phyloP scores from a whole-genome alignment of 2,329 filamentous ascomycete species.

The Pseudocercospora cruenta region DNA sequence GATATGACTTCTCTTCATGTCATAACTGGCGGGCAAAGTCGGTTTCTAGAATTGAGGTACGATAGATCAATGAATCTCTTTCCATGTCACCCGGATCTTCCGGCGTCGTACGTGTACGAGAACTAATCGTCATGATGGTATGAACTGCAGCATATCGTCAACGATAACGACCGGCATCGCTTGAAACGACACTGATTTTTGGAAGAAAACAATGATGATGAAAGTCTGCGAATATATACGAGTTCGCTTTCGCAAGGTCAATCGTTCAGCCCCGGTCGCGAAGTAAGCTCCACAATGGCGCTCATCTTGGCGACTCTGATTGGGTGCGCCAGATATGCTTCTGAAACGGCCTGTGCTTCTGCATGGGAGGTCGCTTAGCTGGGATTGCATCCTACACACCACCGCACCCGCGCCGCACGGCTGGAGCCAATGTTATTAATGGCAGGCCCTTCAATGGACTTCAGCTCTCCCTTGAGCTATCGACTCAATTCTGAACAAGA shows the following conservation, averaged over 20 bases:
- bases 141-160: background rate
- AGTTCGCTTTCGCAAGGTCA: background rate
- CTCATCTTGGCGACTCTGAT: background rate
- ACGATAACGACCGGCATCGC: background rate
- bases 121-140: background rate
- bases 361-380: background rate
- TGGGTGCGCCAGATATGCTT: background rate
- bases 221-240: background rate
- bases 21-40: too few relatives aligned
- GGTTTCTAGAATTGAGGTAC: background rate
- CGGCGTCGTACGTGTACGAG: background rate
- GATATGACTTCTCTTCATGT: background rate
- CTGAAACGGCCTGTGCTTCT: background rate
- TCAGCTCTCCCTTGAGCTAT: background rate
- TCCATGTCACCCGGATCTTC: background rate
- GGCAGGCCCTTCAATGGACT: background rate
- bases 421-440: background rate
- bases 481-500: background rate
- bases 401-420: background rate
- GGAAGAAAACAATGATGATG: background rate
- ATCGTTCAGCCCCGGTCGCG: background rate
- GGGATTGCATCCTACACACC: background rate
- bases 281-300: background rate
- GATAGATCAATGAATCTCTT: background rate
- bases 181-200: background rate